Percentiles rank a stretch among this genome's conserved stretches.
phyloP scores from a whole-genome alignment of 2,329 filamentous ascomycete species.

The Microcera coccophila region DNA sequence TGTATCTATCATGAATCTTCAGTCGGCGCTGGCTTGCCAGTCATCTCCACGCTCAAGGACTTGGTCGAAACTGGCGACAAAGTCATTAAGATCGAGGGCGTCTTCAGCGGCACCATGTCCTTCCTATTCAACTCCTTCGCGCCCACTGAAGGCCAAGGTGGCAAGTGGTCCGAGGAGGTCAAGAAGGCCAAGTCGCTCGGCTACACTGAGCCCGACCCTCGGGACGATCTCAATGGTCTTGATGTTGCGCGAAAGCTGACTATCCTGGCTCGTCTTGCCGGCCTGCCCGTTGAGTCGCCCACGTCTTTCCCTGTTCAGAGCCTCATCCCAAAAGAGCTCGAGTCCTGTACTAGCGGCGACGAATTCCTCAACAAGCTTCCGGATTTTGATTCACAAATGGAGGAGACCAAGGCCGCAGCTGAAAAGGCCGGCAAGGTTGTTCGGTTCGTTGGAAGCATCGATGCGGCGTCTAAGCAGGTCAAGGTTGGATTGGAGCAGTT shows the following conservation, averaged over 20 bases:
- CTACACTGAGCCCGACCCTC: slow-evolving; percentile 85
- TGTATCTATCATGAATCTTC: slow-evolving; percentile 94
- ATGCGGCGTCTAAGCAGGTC: slow-evolving; percentile 73
- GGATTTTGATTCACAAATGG: slow-evolving; percentile 85
- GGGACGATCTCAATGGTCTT: slow-evolving; percentile 82
- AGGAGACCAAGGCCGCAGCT: slow-evolving; percentile 78
- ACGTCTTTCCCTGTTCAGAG: slow-evolving; percentile 91
- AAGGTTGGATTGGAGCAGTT: slow-evolving; percentile 92
- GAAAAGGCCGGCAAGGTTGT: slow-evolving; percentile 87
- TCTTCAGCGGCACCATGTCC: slow-evolving; percentile 96
- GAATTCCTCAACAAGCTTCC: slow-evolving; percentile 81
- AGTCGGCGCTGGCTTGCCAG: slow-evolving; percentile 86
- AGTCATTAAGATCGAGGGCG: slow-evolving; percentile 88
- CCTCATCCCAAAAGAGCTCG: slow-evolving; percentile 83
- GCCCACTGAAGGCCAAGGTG: slow-evolving; percentile 67
- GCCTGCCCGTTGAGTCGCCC: slow-evolving; percentile 75
- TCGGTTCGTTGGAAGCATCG: slow-evolving; percentile 89
- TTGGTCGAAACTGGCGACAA: slow-evolving; percentile 91
- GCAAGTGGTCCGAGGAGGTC: slow-evolving; percentile 88
- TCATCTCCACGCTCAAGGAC: slow-evolving; percentile 90
- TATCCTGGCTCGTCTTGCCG: slow-evolving; percentile 82
- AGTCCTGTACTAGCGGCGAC: slow-evolving; percentile 69
- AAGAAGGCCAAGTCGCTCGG: slow-evolving; percentile 87
- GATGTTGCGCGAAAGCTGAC: slow-evolving; percentile 95
- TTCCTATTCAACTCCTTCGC: slow-evolving; percentile 98